Conservation (phyloP, 2,329 filamentous ascomycete genomes). For the Nothophoma quercina region DNA sequence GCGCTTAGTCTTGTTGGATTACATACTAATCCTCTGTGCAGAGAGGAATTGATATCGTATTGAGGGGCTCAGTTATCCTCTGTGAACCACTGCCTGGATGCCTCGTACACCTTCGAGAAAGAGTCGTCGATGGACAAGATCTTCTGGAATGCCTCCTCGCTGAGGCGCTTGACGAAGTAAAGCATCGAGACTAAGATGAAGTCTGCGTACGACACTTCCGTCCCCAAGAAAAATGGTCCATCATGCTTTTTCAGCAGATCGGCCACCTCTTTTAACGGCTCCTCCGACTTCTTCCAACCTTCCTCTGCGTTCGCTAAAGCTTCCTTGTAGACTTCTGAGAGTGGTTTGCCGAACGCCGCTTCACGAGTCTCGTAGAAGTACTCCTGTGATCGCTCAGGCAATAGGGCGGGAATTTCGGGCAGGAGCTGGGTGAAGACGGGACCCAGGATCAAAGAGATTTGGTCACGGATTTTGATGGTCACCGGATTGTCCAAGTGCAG, state of each 20-base stretch:
- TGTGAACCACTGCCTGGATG: conserved; percentile 51
- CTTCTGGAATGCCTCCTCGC: conserved; percentile 51
- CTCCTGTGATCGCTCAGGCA: conserved; percentile 59
- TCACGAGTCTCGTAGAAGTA: conserved; percentile 66
- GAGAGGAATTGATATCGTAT: conserved; percentile 1
- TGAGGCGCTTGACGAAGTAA: conserved; percentile 51
- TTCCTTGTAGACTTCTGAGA: conserved; percentile 59
- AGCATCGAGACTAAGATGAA: conserved; percentile 63
- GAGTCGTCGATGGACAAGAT: conserved; percentile 50
- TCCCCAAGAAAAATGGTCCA: conserved; percentile 69
- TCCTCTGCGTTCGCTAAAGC: conserved; percentile 55
- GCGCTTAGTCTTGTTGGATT: too few relatives aligned
- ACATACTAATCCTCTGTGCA: background rate
- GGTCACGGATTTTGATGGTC: conserved; percentile 54
- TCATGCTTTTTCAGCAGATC: conserved; percentile 62
- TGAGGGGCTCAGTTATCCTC: conserved; percentile 43
- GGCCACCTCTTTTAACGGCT: conserved; percentile 45
- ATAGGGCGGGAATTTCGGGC: conserved; percentile 60
- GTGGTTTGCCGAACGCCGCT: conserved; percentile 58
- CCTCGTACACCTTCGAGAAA: conserved; percentile 49
- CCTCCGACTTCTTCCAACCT: conserved; percentile 58
- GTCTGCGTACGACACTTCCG: conserved; percentile 54
- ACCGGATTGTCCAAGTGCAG: conserved; percentile 65
- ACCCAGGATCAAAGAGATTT: conserved; percentile 41
- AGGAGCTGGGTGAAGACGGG: conserved; percentile 41